Percentiles rank a stretch among this genome's conserved stretches.
Conservation (phyloP, 2,329 filamentous ascomycete genomes). For the Diplodia corticola region DNA sequence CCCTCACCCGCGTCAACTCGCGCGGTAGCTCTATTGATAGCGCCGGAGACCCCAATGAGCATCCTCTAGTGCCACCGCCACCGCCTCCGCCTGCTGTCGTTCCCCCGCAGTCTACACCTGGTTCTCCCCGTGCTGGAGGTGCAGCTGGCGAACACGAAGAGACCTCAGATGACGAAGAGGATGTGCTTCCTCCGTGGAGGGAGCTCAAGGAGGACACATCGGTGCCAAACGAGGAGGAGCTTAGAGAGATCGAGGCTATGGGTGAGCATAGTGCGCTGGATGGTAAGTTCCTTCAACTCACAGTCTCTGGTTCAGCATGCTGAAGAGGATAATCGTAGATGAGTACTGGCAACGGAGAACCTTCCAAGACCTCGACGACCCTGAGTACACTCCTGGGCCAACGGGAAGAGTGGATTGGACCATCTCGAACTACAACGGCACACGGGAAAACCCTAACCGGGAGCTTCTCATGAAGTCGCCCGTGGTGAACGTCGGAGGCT, state of each 20-base stretch:
- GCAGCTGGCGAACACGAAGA: slow-evolving; percentile 24
- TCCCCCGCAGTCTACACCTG: not conserved
- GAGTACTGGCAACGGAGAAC: slow-evolving; percentile 60
- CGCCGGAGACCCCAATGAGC: not conserved
- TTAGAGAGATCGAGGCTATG: slow-evolving; percentile 56
- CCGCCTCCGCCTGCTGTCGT: slow-evolving; percentile 5
- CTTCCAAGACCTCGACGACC: slow-evolving; percentile 58
- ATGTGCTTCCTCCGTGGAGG: slow-evolving; percentile 48
- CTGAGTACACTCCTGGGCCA: slow-evolving; percentile 55
- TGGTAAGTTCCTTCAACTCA: slow-evolving; percentile 37
- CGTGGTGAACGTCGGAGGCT: slow-evolving; percentile 56
- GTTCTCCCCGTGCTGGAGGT: not conserved
- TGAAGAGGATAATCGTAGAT: slow-evolving; percentile 37
- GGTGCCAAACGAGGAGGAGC: slow-evolving; percentile 57
- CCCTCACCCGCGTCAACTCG: slow-evolving; percentile 22
- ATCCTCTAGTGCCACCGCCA: slow-evolving; percentile 9
- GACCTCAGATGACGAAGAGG: slow-evolving; percentile 39
- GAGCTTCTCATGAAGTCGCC: slow-evolving; percentile 61
- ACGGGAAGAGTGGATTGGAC: slow-evolving; percentile 61
- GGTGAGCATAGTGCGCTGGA: slow-evolving; percentile 58
- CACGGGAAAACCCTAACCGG: slow-evolving; percentile 59
- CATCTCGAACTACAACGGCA: slow-evolving; percentile 60
- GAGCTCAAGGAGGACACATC: slow-evolving; percentile 59
- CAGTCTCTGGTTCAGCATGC: not conserved
- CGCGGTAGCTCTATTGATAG: slow-evolving; percentile 21